Base-by-base conservation (phyloP, 169 alveolate species). In the Cyclospora cayetanensis region DNA sequence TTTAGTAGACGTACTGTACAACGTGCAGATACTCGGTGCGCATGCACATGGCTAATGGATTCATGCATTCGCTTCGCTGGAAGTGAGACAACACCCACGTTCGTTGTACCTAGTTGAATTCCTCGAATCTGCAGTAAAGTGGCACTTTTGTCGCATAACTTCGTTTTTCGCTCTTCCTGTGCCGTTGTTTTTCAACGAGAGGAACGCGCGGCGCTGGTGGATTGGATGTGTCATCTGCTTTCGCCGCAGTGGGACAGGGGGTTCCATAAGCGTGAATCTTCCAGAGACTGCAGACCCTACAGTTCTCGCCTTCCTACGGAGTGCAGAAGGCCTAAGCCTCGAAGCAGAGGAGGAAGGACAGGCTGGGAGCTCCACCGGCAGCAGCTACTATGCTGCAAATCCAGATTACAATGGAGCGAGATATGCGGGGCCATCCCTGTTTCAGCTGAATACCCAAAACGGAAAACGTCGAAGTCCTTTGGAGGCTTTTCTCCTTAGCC, bases 381-480 rank as follows among this genome's bases (percentile, higher is more conserved):
- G 72, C 72, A n/a, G 31, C 35, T 15, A 0, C 15, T 46, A 46
- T 46, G 60, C 60, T 46, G 27, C 27, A 12, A 60, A 60, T n/a
- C 72, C 18, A 0, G 72, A 60, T n/a, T 60, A 60, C 72, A 60
- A 60, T 31, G 72, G 72, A 12, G 27, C 15, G 34, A 60, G 27
- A 60, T 15, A 15, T 12, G 7, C 72, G n/a, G 72, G 72, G 1
- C 72, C 72, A 20, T 60, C 72, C n/a, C 72, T 60, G 11, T 60
- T 60, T 60, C 72, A 60, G 27, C n/a, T 60, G 11, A 60, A 60
- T 1, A 60, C 72, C 11, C 18, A n/a, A 12, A 15, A 60, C 0
- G 72, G 72, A 60, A 60, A n/a, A 60, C 72, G 72, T n/a, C 27
- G 72, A 15, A n/a, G 72, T 0, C 72, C 72, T 60, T 31, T 60